Evolutionary conservation across 371 early-diverging fungal genomes (phyloP), one percentile per base, ranked within the genome.

Genomic region (Mucor indicus): DNA sequence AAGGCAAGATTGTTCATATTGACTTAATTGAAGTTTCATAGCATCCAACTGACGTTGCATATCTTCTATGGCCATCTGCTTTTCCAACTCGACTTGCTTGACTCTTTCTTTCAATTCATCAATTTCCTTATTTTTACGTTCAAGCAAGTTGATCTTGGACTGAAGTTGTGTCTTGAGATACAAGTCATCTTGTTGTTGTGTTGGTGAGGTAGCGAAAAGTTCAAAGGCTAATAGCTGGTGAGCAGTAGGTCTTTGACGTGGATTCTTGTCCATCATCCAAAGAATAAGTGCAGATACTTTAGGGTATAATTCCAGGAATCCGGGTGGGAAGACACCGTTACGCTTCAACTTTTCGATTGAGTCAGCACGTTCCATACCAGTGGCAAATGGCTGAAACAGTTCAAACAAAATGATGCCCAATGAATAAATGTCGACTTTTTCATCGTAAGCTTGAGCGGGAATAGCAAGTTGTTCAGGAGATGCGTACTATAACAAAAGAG

Each of bases 401-500:
- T 89, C 89, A 49, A 86, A 81, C 44, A 86, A 64, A 41, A 89
- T 79, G 43, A 89, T 80, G 5, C 86, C 87, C 19, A 89, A 50
- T 0, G 86, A 84, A 45, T 82, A 89, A 17, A 89, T 84, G 62
- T 89, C 89, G 7, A 75, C 74, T 29, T 81, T 84, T 53, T 75
- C 78, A 38, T 79, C 81, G 29, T 86, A 84, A 8, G 69, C 64
- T 1, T 69, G 51, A 4, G 78, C 69, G 3, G 80, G 75, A 23
- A 66, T 57, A 5, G 80, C 79, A 20, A 95, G 67, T 63, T 95
- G 95, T 67, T 96, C 97, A 0, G 97, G 97, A 1, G 97, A 91
- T 15, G 94, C 94, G 56, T 96, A 96, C 76, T 84, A 31, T 21
- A 33, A 35, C 3, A 46, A 7, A 24, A 22, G 25, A n/a, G n/a